phyloP scores from a whole-genome alignment of 345 rosid genomes.

The Corchorus capsularis region DNA sequence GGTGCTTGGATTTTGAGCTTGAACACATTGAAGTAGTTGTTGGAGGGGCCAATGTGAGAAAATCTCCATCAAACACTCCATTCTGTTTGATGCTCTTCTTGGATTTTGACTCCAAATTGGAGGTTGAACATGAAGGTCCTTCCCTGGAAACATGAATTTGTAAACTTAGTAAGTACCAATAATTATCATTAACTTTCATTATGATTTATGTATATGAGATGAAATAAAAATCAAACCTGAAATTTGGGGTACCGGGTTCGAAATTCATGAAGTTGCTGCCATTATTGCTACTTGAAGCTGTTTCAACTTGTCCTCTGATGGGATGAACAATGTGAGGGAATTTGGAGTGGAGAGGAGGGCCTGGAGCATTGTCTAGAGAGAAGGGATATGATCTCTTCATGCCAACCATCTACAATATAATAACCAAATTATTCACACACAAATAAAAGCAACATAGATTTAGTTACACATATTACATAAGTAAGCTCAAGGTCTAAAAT shows the following conservation, averaged over 20 bases:
- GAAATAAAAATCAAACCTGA: conserved; percentile 36
- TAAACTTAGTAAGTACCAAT: not conserved
- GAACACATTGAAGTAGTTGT: conserved; percentile 18
- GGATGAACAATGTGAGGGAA: conserved; percentile 30
- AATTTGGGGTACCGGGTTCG: conserved; percentile 22
- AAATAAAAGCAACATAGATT: not conserved
- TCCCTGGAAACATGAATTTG: conserved; percentile 31
- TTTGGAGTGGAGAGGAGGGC: conserved; percentile 30
- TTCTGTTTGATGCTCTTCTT: conserved; percentile 30
- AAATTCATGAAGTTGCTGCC: conserved; percentile 21
- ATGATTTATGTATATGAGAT: not conserved
- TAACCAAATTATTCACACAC: conserved; percentile 20
- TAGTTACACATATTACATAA: not conserved
- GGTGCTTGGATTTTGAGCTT: conserved; percentile 29
- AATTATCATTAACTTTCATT: too few relatives aligned
- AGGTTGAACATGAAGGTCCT: conserved; percentile 30
- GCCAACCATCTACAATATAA: conserved; percentile 46
- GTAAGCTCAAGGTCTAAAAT: not conserved
- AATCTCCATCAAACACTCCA: conserved; percentile 33
- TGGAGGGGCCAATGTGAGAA: conserved; percentile 55
- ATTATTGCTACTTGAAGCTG: conserved; percentile 34
- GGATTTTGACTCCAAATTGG: conserved; percentile 30
- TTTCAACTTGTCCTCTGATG: conserved; percentile 38
- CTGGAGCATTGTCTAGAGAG: conserved; percentile 37
- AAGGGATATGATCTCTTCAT: conserved; percentile 57